Conservation (phyloP, 345 rosid species). For the Pugionium cornutum region DNA sequence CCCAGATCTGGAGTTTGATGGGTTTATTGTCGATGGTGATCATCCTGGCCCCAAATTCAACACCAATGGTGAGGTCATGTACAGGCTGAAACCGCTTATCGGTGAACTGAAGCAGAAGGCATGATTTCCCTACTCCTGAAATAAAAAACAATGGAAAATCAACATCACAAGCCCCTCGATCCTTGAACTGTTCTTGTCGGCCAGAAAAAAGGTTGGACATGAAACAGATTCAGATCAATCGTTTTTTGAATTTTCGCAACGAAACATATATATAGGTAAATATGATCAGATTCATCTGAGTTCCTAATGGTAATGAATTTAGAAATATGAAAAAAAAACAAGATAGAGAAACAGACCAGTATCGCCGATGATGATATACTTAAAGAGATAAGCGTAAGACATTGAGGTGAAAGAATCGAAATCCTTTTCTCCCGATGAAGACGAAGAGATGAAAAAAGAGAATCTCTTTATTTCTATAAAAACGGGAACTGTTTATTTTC, state of each 20-base stretch:
- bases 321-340: neutral
- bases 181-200: too few relatives aligned
- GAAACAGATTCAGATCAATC: slow-evolving; percentile 1
- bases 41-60: slow-evolving; percentile 95
- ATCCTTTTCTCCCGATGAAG: slow-evolving; percentile 17
- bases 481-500: slow-evolving; percentile 30
- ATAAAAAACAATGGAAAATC: too few relatives aligned
- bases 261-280: neutral
- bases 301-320: neutral
- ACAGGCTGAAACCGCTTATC: too few relatives aligned
- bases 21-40: slow-evolving; percentile 92
- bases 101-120: slow-evolving; percentile 67
- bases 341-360: slow-evolving; percentile 50
- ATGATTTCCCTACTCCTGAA: slow-evolving; percentile 94
- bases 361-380: slow-evolving; percentile 98
- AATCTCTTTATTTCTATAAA: slow-evolving; percentile 21
- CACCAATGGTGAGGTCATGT: slow-evolving; percentile 77
- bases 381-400: slow-evolving; percentile 94
- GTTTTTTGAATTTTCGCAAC: neutral
- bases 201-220: neutral
- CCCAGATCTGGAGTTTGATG: slow-evolving; percentile 97
- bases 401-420: slow-evolving; percentile 21
- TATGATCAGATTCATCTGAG: slow-evolving; percentile 10
- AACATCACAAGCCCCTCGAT: too few relatives aligned
- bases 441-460: slow-evolving; percentile 1